Base-by-base conservation (phyloP, 108 stramenopile species). In the Pinguiococcus pyrenoidosus region DNA sequence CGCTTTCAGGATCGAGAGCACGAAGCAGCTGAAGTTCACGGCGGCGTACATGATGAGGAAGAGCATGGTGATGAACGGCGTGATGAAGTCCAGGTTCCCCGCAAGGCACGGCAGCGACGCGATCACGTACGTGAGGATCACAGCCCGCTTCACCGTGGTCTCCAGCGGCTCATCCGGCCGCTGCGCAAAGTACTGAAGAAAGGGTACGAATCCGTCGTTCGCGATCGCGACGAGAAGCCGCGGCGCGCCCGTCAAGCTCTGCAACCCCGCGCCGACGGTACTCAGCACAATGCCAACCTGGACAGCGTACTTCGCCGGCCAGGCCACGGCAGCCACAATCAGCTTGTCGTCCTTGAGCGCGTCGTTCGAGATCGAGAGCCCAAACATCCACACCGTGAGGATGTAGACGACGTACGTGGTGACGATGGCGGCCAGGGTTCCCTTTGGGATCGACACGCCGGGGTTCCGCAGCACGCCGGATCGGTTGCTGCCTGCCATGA, bases 21-120 rank as follows among this genome's bases (percentile, higher is more conserved):
- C 53, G 54, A 77, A 82, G 56, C 79, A 81, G 44, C 65, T 58
- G 25, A 73, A 56, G 63, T 85, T 85, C 14, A 80, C 51, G 10
- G 77, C 72, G 4, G 76, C 74, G 48, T 82, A 84, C 71, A 78
- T 82, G 16, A 76, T 38, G 32, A 85, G 44, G 71, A 81, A 85
- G 44, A 82, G 79, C 39, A 81, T 72, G 42, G 80, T 79, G 37
- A 79, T 68, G 39, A 75, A 50, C 10, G 83, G 79, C 7, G 80
- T 73, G 39, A 85, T 77, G 51, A 58, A 65, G 61, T 85, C 77
- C 29, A 85, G 54, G 40, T 74, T 76, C 4, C 83, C 83, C 0
- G 71, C 69, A 13, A 81, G 54, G 3, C 63, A 67, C 10, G 61
- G 53, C 39, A 60, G 29, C 4, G 68, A 50, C 2, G 62, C 60